phyloP scores from a whole-genome alignment of 805 yeast genomes.

The Schwanniomyces vanrijiae region DNA sequence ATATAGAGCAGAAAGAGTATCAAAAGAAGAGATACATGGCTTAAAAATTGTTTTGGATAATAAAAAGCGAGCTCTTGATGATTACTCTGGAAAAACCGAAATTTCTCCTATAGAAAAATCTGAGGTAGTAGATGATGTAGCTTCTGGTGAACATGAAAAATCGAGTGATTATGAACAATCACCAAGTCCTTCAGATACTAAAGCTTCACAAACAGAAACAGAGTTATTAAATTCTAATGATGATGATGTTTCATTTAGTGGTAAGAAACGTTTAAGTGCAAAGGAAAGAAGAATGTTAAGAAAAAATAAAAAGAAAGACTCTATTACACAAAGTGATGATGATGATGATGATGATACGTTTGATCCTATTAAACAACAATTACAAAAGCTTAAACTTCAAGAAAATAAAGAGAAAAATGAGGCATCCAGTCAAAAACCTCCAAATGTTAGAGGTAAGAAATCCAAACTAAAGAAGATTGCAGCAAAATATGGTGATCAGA shows the following conservation, averaged over 20 bases:
- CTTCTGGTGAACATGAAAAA: background rate
- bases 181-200: background rate
- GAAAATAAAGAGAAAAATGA: slow-evolving; percentile 4
- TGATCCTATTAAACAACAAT: slow-evolving; percentile 11
- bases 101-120: background rate
- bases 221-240: background rate
- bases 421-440: slow-evolving; percentile 18
- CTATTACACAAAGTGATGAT: background rate
- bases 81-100: background rate
- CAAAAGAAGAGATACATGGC: slow-evolving; percentile 38
- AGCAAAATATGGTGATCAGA: slow-evolving; percentile 85
- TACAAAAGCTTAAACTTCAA: slow-evolving; percentile 8
- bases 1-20: slow-evolving; percentile 24
- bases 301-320: slow-evolving; percentile 3
- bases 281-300: slow-evolving; percentile 7
- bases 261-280: slow-evolving; percentile 7
- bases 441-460: slow-evolving; percentile 76
- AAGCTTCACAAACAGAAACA: background rate
- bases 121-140: background rate
- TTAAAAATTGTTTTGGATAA: slow-evolving; percentile 33
- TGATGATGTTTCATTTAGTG: background rate
- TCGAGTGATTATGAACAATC: background rate
- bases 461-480: slow-evolving; percentile 81
- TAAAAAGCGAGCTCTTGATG: slow-evolving; percentile 38
- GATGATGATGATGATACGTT: slow-evolving; percentile 12